Evolutionary conservation across 2,329 filamentous ascomycete genomes (phyloP).

Genomic region (Paraphaeosphaeria minitans): DNA sequence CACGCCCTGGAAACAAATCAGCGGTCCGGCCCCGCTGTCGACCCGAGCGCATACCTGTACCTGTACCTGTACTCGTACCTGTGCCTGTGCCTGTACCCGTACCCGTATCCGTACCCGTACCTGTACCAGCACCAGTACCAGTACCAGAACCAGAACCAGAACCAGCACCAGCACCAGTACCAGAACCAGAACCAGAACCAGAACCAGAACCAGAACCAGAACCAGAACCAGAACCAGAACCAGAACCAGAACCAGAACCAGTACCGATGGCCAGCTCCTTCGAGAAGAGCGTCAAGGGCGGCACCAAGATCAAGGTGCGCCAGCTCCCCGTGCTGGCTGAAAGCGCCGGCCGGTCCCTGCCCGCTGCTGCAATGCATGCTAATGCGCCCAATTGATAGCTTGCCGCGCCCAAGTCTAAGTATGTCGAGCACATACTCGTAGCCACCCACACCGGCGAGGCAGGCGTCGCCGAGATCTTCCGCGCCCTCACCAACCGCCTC

Average conservation of each 20-base stretch:
- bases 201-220: too few species aligned
- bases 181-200: too few species aligned
- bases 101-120: too few species aligned
- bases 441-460: slow-evolving; percentile 94
- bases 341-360: neutral
- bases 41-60: slow-evolving; percentile 14
- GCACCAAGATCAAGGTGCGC: slow-evolving; percentile 90
- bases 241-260: too few species aligned
- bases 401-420: slow-evolving; percentile 97
- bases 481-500: slow-evolving; percentile 83
- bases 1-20: slow-evolving; percentile 16
- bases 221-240: too few species aligned
- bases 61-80: too few species aligned
- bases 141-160: too few species aligned
- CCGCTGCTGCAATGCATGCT: slow-evolving; percentile 21
- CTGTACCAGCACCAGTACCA: too few species aligned
- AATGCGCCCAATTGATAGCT: slow-evolving; percentile 60
- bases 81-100: too few species aligned
- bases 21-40: slow-evolving; percentile 22
- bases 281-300: slow-evolving; percentile 99
- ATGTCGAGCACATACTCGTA: slow-evolving; percentile 96
- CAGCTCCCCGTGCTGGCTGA: neutral
- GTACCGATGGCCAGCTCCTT: slow-evolving; percentile 85
- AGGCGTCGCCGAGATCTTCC: slow-evolving; percentile 93
- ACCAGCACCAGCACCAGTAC: too few species aligned